A percentile compares a stretch with the other conserved stretches of the same genome.
Conservation (phyloP, 1,139 yeast species). For the Meyerozyma guilliermondii region DNA sequence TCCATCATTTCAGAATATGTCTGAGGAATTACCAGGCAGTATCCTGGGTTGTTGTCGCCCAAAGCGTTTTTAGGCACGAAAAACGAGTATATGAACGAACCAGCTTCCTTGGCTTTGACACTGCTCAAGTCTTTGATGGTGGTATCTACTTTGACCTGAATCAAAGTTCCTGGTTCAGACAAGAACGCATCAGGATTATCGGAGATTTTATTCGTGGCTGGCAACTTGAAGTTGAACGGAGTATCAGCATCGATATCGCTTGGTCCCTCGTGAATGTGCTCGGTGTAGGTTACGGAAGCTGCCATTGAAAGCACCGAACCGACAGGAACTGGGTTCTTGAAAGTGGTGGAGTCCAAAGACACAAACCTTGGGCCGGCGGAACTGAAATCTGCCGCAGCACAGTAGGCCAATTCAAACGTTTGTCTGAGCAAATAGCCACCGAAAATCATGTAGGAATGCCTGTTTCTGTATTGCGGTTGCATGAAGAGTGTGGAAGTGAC, state of each 20-base stretch:
- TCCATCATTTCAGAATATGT: constrained; percentile 91
- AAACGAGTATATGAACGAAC: constrained; percentile 84
- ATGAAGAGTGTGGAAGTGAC: constrained; percentile 75
- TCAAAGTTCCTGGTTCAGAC: constrained; percentile 76
- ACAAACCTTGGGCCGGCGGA: constrained; percentile 83
- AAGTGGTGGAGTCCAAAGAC: constrained; percentile 84
- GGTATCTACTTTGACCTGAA: constrained; percentile 87
- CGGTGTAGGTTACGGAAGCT: constrained; percentile 81
- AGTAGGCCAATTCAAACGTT: constrained; percentile 87
- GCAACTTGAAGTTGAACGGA: constrained; percentile 46
- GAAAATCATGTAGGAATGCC: constrained; percentile 90
- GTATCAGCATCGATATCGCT: constrained; percentile 29
- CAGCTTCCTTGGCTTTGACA: constrained; percentile 62
- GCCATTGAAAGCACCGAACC: constrained; percentile 81
- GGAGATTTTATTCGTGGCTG: constrained; percentile 53
- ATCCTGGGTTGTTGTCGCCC: constrained; percentile 38
- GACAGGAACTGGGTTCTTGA: constrained; percentile 91
- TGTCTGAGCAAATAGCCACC: constrained; percentile 92
- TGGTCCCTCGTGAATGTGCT: constrained; percentile 49
- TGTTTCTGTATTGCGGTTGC: constrained; percentile 95
- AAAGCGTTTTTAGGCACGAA: constrained; percentile 57
- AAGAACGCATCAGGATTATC: constrained; percentile 54
- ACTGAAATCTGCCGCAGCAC: constrained; percentile 85
- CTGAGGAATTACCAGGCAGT: constrained; percentile 74
- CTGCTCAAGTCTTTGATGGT: constrained; percentile 64